These are phyloP conservation scores for Gnetum montanum DNA, from an alignment of 75 land plant genomes.

Conservation along the genomic window DNA sequence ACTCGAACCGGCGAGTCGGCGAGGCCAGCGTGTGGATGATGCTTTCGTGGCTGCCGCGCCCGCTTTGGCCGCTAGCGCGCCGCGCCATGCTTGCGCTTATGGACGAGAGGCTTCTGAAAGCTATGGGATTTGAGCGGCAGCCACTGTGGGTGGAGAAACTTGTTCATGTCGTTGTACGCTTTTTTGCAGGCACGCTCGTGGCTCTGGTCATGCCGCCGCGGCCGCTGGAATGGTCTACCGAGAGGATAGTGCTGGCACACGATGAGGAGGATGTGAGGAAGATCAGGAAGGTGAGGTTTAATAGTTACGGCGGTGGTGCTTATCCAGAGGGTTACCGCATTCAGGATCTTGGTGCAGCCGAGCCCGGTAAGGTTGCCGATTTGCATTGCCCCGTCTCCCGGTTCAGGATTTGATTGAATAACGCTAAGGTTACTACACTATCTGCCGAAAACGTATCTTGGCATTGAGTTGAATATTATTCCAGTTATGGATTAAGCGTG, in stretches of 20 bases:
- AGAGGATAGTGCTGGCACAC: background rate
- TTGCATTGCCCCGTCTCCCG: no score
- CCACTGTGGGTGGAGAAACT: slow-evolving; percentile 1
- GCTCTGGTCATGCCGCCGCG: background rate
- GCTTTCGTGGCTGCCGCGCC: background rate
- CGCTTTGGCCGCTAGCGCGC: background rate
- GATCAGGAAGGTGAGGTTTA: background rate
- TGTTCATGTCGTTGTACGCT: background rate
- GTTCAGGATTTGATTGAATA: no score
- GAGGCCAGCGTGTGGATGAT: slow-evolving; percentile 4
- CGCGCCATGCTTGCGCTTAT: slow-evolving; percentile 1
- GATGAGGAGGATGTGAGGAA: background rate
- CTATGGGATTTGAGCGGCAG: slow-evolving; percentile 10
- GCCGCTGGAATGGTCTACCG: background rate
- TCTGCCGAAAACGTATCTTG: no score
- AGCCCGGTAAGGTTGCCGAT: background rate
- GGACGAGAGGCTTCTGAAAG: slow-evolving; percentile 12
- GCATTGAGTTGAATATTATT: no score
- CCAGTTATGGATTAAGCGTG: no score
- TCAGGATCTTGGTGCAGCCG: background rate
- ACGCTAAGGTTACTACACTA: no score
- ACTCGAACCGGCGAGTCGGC: slow-evolving; percentile 5
- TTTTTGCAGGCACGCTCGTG: background rate
- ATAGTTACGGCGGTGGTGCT: background rate
- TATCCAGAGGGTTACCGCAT: background rate